Conservation (phyloP, 192 early-diverging fungal genomes). For the Podila horticola region DNA sequence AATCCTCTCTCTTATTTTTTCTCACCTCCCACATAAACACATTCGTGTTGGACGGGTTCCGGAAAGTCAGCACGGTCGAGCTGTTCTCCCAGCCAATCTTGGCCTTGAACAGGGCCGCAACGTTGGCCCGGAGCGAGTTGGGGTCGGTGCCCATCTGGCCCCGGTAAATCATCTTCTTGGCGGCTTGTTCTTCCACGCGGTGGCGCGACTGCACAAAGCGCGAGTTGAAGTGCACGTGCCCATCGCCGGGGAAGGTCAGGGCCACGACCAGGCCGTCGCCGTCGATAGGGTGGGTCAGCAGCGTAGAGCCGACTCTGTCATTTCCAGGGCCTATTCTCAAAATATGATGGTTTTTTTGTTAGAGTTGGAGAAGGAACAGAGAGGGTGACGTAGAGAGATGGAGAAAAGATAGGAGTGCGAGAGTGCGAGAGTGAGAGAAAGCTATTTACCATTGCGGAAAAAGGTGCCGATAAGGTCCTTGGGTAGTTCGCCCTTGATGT, state of each 20-base stretch:
- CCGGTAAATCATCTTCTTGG: slow-evolving; percentile 39
- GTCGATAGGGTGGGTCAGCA: slow-evolving; percentile 38
- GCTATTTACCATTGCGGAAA: slow-evolving; percentile 41
- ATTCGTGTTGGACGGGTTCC: slow-evolving; percentile 49
- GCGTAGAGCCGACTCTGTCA: slow-evolving; percentile 24
- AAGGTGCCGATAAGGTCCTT: slow-evolving; percentile 47
- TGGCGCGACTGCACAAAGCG: slow-evolving; percentile 46
- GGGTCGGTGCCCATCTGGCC: slow-evolving; percentile 50
- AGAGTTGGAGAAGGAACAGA: background rate
- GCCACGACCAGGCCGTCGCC: slow-evolving; percentile 43
- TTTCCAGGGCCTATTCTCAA: slow-evolving; percentile 35
- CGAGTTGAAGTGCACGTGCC: slow-evolving; percentile 49
- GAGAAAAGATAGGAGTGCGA: no score
- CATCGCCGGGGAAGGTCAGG: slow-evolving; percentile 33
- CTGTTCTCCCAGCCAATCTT: slow-evolving; percentile 39
- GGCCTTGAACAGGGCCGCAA: slow-evolving; percentile 26
- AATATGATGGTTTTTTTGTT: no score
- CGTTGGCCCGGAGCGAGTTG: slow-evolving; percentile 29
- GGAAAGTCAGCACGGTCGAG: slow-evolving; percentile 41
- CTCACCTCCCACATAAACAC: slow-evolving; percentile 51
- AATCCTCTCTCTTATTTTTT: background rate
- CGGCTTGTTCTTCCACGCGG: slow-evolving; percentile 37
- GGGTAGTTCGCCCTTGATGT: slow-evolving; percentile 33
- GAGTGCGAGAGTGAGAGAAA: background rate
- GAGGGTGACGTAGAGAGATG: background rate